A percentile compares a stretch with the other conserved stretches of the same genome.
phyloP scores from a whole-genome alignment of 192 early-diverging fungal genomes.

The Chytriomyces hyalinus region DNA sequence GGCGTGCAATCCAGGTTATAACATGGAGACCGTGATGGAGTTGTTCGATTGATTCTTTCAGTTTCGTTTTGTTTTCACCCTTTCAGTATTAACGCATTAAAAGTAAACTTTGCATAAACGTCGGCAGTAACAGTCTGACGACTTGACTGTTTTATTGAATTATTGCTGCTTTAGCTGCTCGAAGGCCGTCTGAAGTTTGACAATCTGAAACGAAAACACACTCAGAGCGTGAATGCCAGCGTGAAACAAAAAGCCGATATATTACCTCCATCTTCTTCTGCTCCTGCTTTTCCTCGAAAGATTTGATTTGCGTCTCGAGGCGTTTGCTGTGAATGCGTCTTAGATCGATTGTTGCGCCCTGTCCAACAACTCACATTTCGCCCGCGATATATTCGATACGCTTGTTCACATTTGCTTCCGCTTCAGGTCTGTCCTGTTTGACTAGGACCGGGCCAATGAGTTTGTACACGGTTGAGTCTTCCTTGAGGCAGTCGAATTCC shows the following conservation, averaged over 20 bases:
- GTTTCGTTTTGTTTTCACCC: too few relatives aligned
- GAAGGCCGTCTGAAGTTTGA: conserved; percentile 31
- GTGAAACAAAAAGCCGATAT: conserved; percentile 24
- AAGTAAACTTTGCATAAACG: too few relatives aligned
- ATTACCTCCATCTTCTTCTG: conserved; percentile 80
- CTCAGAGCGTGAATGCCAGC: conserved; percentile 18
- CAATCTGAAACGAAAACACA: conserved; percentile 37
- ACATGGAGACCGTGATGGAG: conserved; percentile 56
- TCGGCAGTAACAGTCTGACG: too few relatives aligned
- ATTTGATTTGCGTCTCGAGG: conserved; percentile 79
- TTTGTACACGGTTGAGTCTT: conserved; percentile 90
- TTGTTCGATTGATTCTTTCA: too few relatives aligned
- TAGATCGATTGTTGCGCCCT: neutral
- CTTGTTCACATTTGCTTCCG: conserved; percentile 87
- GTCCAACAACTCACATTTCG: conserved; percentile 75
- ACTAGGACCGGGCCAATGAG: conserved; percentile 95
- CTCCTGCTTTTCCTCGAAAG: conserved; percentile 83
- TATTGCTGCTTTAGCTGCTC: conserved; percentile 31
- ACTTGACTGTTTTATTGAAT: neutral
- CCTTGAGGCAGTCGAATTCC: conserved; percentile 87
- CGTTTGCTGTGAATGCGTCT: conserved; percentile 65
- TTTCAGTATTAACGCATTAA: too few relatives aligned
- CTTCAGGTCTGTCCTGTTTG: conserved; percentile 89
- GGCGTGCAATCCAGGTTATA: conserved; percentile 56
- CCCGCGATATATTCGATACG: conserved; percentile 87